Evolutionary conservation across 2,329 filamentous ascomycete genomes (phyloP).

Genomic region (Cercospora beticola): DNA sequence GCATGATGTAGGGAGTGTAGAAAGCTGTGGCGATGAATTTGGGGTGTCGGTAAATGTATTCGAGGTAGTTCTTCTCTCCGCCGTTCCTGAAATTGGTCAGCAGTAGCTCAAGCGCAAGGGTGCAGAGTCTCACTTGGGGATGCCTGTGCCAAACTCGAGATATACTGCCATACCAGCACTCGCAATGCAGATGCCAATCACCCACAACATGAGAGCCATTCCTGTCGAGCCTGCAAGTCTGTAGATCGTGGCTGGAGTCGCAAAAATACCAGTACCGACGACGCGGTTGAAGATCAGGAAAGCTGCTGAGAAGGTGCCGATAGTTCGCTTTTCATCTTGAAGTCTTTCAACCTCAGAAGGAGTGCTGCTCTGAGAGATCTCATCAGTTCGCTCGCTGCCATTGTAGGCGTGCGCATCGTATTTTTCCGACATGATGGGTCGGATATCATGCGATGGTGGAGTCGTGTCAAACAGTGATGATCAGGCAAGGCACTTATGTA

Average conservation of each 20-base stretch:
- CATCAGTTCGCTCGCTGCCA: background rate
- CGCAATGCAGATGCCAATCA: conserved; percentile 61
- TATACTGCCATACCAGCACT: conserved; percentile 58
- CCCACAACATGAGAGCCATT: conserved; percentile 62
- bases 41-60: conserved; percentile 65
- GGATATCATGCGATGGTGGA: background rate
- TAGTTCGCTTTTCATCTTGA: background rate
- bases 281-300: conserved; percentile 1
- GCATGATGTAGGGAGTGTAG: conserved; percentile 62
- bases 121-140: conserved; percentile 38
- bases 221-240: conserved; percentile 61
- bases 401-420: background rate
- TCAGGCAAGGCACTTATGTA: background rate
- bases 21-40: conserved; percentile 63
- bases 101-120: conserved; percentile 60
- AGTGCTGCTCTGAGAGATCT: background rate
- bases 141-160: conserved; percentile 53
- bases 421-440: background rate
- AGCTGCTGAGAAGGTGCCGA: background rate
- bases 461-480: background rate
- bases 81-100: conserved; percentile 39
- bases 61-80: conserved; percentile 65
- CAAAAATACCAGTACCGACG: background rate
- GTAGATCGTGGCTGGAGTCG: conserved; percentile 57
- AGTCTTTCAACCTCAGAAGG: background rate